Evolutionary conservation across 495 filamentous ascomycete species (phyloP).

Genomic region (Xylaria cubensis): DNA sequence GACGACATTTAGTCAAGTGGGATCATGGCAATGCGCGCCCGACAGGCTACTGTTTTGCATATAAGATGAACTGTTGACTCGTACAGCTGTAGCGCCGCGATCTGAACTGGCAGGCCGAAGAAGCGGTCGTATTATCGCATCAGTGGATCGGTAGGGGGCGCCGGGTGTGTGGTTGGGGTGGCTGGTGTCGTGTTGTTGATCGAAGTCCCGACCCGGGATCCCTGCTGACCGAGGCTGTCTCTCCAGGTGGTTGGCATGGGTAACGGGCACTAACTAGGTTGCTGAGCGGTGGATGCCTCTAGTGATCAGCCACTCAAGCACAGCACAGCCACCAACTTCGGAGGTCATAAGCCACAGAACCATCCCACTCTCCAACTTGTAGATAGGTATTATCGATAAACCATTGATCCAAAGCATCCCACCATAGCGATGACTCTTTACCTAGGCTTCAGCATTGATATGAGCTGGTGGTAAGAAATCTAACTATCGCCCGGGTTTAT

Average conservation of each 20-base stretch:
- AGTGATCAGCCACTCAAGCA: background rate
- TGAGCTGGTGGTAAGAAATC: background rate
- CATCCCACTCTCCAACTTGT: slow-evolving; percentile 5
- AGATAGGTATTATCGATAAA: slow-evolving; percentile 21
- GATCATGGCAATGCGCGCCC: slow-evolving; percentile 40
- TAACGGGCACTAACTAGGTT: background rate
- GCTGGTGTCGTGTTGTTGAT: slow-evolving; percentile 26
- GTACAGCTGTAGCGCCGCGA: slow-evolving; percentile 9
- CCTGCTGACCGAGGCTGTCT: slow-evolving; percentile 27
- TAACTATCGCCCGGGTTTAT: background rate
- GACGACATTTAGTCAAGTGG: slow-evolving; percentile 69
- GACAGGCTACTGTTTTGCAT: slow-evolving; percentile 30
- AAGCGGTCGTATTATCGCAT: slow-evolving; percentile 19
- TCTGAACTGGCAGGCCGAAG: background rate
- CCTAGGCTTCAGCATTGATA: background rate
- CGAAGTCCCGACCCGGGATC: background rate
- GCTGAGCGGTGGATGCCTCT: too few relatives aligned
- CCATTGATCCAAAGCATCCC: background rate
- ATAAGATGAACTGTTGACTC: background rate
- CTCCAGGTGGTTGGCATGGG: slow-evolving; percentile 19
- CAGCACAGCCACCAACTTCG: background rate
- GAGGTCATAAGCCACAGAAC: background rate
- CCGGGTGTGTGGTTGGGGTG: slow-evolving; percentile 25
- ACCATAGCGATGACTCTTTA: slow-evolving; percentile 12
- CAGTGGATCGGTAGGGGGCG: background rate